Conservation (phyloP, 306 rosid genomes). For the Castanospermum australe region DNA sequence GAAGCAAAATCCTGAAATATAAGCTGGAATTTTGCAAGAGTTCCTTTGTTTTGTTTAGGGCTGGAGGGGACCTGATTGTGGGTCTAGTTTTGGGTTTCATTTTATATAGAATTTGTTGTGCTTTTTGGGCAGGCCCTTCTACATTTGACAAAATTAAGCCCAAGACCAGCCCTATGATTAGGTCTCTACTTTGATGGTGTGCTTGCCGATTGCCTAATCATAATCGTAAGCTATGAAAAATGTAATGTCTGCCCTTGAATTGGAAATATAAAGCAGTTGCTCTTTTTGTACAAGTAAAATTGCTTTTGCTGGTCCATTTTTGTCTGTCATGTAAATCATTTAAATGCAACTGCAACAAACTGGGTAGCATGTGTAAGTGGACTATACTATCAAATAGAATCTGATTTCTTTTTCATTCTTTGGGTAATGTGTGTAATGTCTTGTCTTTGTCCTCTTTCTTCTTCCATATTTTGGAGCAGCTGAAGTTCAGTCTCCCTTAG, state of each 20-base stretch:
- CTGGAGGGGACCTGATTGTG: too few species aligned
- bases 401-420: background rate
- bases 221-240: background rate
- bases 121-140: too few species aligned
- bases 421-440: background rate
- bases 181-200: background rate
- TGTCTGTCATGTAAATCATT: background rate
- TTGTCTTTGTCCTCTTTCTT: background rate
- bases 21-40: background rate
- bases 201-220: background rate
- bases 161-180: too few species aligned
- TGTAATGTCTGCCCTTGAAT: background rate
- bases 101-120: too few species aligned
- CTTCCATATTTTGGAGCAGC: constrained; percentile 25
- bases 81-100: too few species aligned
- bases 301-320: background rate
- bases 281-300: background rate
- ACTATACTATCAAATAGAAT: too few species aligned
- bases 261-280: background rate
- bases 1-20: background rate
- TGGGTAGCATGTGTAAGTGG: background rate
- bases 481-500: constrained; percentile 39
- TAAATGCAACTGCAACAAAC: background rate
- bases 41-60: background rate
- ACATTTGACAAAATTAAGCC: too few species aligned